Evolutionary conservation across 768 basidiomycete species (phyloP), one percentile per base, ranked within the genome.

Genomic region (Stropharia rugosoannulata): DNA sequence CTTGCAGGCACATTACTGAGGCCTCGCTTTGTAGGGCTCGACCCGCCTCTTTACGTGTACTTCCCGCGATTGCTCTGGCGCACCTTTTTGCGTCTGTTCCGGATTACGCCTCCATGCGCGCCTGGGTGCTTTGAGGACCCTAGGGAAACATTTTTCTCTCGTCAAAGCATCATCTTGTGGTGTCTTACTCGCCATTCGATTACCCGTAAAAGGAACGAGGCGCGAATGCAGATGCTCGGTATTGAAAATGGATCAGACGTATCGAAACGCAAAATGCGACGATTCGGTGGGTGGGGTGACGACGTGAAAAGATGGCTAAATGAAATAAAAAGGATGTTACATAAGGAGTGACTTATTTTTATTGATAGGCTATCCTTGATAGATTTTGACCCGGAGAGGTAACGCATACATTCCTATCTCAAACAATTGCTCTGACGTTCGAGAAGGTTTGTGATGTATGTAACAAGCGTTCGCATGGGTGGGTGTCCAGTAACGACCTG

Each of bases 1-100:
- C 46, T 7, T 16, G 22, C 19, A 18, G 22, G 48, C 25, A 25
- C 38, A 16, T 40, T n/a, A 36, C n/a, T 22, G 16, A 38, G 10
- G 40, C 16, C 7, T n/a, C 25, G 19, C 37, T 18, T 11, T 37
- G 9, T 51, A 89, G 86, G 87, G 87, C 71, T 89, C 16, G 86
- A 88, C 59, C 85, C 86, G 7, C 87, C 86, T 13, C 69, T 88
- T 32, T 15, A 71, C 7, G 66, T 81, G 11, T 89, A 88, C 69
- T 75, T 88, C 51, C 83, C 86, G 19, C 82, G 87, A 13, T 60
- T 87, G 19, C 62, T 80, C 56, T 59, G 72, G 50, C 75, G 86
- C 45, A 87, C 85, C 1, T 61, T 84, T 15, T 62, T 72, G 56
- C 77, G 84, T 19, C 56, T 83, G 9, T 46, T 79, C 7, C 48